Percentiles rank a stretch among this genome's conserved stretches.
Evolutionary conservation across 805 yeast species (phyloP).

Genomic region (Saccharomycopsis sp.): DNA sequence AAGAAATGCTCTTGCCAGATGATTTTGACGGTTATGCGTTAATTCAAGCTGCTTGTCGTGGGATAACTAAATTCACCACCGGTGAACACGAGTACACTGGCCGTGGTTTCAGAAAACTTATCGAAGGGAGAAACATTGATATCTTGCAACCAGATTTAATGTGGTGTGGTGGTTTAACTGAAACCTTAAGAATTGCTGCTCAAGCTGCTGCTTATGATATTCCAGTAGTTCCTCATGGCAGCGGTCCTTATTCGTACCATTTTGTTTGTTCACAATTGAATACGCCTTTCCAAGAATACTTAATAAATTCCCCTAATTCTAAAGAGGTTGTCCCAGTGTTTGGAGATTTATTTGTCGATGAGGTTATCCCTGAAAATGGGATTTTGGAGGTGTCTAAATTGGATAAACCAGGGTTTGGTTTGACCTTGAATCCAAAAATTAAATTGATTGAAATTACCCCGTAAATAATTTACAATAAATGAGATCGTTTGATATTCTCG

Average conservation of each 20-base stretch:
- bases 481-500: no score
- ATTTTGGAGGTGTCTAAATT: constrained; percentile 33
- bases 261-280: constrained; percentile 42
- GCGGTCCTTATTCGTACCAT: constrained; percentile 48
- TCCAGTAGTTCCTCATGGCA: constrained; percentile 48
- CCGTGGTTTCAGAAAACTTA: constrained; percentile 44
- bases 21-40: constrained; percentile 42
- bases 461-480: no score
- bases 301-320: constrained; percentile 45
- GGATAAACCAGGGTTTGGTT: constrained; percentile 45
- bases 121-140: constrained; percentile 42
- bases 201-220: constrained; percentile 48
- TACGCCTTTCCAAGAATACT: constrained; percentile 47
- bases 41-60: constrained; percentile 41
- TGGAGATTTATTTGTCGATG: constrained; percentile 40
- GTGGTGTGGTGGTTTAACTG: constrained; percentile 51
- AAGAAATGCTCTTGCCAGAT: constrained; percentile 46
- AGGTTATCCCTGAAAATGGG: constrained; percentile 41
- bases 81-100: constrained; percentile 48
- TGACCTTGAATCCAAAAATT: constrained; percentile 38
- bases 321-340: constrained; percentile 39
- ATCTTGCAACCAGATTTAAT: constrained; percentile 46
- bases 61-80: constrained; percentile 39
- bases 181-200: constrained; percentile 37
- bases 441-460: constrained; percentile 32